Conservation (phyloP, 306 rosid species). For the Calophaca sinica region DNA sequence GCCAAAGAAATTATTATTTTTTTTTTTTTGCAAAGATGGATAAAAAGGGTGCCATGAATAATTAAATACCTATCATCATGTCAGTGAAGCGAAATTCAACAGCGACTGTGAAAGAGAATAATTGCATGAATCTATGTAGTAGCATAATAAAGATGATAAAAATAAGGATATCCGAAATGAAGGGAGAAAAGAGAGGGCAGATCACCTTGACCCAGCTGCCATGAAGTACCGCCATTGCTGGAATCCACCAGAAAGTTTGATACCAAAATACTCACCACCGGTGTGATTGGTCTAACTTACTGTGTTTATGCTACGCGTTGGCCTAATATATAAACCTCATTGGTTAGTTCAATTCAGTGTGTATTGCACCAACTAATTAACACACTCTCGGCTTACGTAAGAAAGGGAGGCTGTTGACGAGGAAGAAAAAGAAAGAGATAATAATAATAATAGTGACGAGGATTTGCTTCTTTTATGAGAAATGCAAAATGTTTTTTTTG, state of each 20-base stretch:
- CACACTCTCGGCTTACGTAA: background rate
- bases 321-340: constrained; percentile 5
- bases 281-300: too few relatives aligned
- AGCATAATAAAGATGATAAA: background rate
- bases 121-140: background rate
- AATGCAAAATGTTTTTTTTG: background rate
- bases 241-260: too few relatives aligned
- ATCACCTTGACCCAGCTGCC: constrained; percentile 82
- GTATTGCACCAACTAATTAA: background rate
- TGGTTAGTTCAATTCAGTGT: background rate
- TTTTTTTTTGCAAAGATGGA: too few relatives aligned
- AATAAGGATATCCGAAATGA: background rate
- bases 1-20: too few relatives aligned
- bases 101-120: background rate
- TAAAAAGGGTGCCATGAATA: too few relatives aligned
- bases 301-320: background rate
- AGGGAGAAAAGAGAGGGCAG: constrained; percentile 5
- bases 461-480: background rate
- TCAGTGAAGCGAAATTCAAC: background rate
- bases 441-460: background rate
- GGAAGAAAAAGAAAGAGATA: background rate
- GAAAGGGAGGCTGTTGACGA: background rate
- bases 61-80: background rate
- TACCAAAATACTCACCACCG: too few relatives aligned
- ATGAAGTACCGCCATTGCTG: constrained; percentile 61